These are phyloP conservation scores for Cladophialophora yegresii DNA, from an alignment of 2,329 filamentous ascomycete species.

Conservation along the genomic window DNA sequence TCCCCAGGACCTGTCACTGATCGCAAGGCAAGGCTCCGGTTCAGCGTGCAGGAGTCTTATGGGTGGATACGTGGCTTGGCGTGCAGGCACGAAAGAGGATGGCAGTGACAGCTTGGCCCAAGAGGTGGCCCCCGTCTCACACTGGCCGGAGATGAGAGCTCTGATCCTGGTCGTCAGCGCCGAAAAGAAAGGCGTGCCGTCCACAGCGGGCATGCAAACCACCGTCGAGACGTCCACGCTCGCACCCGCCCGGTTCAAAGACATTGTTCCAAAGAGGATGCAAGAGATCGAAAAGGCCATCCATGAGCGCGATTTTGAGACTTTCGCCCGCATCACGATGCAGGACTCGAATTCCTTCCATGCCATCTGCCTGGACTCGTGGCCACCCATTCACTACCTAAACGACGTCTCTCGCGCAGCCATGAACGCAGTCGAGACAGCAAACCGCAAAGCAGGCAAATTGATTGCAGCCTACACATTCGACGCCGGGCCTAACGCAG, in stretches of 20 bases:
- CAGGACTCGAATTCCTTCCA: slow-evolving; percentile 97
- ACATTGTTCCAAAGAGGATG: slow-evolving; percentile 83
- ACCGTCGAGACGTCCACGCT: slow-evolving; percentile 90
- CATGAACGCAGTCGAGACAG: slow-evolving; percentile 82
- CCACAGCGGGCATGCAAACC: slow-evolving; percentile 93
- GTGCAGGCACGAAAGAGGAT: slow-evolving; percentile 72
- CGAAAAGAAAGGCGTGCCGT: slow-evolving; percentile 92
- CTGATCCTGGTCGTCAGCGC: slow-evolving; percentile 88
- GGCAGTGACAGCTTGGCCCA: slow-evolving; percentile 86
- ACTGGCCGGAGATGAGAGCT: slow-evolving; percentile 96
- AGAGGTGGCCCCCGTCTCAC: slow-evolving; percentile 79
- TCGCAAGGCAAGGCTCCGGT: slow-evolving; percentile 91
- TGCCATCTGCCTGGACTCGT: slow-evolving; percentile 89
- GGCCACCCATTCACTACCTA: slow-evolving; percentile 97
- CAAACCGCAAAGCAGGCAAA: slow-evolving; percentile 78
- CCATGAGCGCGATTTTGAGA: slow-evolving; percentile 73
- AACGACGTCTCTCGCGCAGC: slow-evolving; percentile 89
- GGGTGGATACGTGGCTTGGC: slow-evolving; percentile 88
- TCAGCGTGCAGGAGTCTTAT: slow-evolving; percentile 92
- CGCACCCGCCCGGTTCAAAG: slow-evolving; percentile 72
- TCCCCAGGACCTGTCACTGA: slow-evolving; percentile 79
- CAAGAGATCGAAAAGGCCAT: slow-evolving; percentile 80
- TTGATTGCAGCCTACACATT: slow-evolving; percentile 93
- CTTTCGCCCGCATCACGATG: slow-evolving; percentile 91
- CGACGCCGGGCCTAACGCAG: slow-evolving; percentile 94